These are phyloP conservation scores for Saccharomycopsis synnaedendra DNA, from an alignment of 805 yeast species.

Conservation along the genomic window DNA sequence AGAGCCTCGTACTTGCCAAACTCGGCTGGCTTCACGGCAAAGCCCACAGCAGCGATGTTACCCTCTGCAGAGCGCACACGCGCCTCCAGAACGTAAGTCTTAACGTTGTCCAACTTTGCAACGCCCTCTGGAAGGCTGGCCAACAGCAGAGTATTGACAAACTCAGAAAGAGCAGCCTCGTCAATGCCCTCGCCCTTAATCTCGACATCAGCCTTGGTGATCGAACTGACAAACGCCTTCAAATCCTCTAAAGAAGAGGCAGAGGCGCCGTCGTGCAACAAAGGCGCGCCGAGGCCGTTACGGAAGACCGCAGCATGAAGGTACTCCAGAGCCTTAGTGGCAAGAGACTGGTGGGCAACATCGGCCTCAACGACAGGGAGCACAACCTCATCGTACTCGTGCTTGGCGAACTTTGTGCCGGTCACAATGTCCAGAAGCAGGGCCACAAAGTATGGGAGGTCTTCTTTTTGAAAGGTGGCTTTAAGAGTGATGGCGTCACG, in stretches of 20 bases:
- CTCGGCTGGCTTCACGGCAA: slow-evolving; percentile 57
- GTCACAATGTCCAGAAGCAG: slow-evolving; percentile 66
- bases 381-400: slow-evolving; percentile 76
- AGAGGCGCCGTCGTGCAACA: slow-evolving; percentile 58
- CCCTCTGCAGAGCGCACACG: slow-evolving; percentile 54
- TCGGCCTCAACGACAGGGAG: slow-evolving; percentile 68
- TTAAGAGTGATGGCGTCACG: slow-evolving; percentile 77
- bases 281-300: slow-evolving; percentile 77
- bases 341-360: slow-evolving; percentile 39
- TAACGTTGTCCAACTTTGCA: slow-evolving; percentile 25
- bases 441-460: slow-evolving; percentile 85
- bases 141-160: slow-evolving; percentile 57
- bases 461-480: slow-evolving; percentile 76
- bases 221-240: slow-evolving; percentile 54
- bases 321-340: slow-evolving; percentile 59
- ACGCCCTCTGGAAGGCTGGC: slow-evolving; percentile 52
- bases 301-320: slow-evolving; percentile 77
- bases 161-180: slow-evolving; percentile 55
- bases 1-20: slow-evolving; percentile 61
- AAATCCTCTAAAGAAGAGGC: slow-evolving; percentile 53
- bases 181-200: slow-evolving; percentile 66
- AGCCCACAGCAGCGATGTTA: slow-evolving; percentile 69
- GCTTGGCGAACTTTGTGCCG: slow-evolving; percentile 65
- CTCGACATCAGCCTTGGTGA: slow-evolving; percentile 59
- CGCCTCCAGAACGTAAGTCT: slow-evolving; percentile 51